These are phyloP conservation scores for Seiridium cupressi DNA, from an alignment of 2,329 filamentous ascomycete species.

Conservation along the genomic window DNA sequence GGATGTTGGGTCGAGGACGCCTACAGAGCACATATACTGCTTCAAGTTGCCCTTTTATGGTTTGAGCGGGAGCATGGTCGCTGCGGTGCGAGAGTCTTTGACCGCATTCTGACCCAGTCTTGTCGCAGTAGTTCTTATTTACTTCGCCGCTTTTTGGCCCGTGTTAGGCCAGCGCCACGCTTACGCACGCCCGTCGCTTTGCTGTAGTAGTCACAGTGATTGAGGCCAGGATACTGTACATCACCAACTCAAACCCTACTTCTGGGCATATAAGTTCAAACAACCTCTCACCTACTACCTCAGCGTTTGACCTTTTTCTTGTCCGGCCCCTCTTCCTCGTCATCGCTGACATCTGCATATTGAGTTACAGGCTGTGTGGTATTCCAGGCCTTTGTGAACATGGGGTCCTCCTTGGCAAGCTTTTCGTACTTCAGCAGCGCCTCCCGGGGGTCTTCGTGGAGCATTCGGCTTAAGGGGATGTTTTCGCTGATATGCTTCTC, in stretches of 20 bases:
- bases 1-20: too few species aligned
- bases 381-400: constrained; percentile 94
- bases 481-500: constrained; percentile 84
- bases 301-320: constrained; percentile 61
- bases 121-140: too few species aligned
- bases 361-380: constrained; percentile 89
- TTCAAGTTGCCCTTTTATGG: too few species aligned
- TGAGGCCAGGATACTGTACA: background rate
- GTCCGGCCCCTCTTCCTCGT: constrained; percentile 70
- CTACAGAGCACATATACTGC: too few species aligned
- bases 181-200: too few species aligned
- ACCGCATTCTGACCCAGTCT: too few species aligned
- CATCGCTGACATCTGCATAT: constrained; percentile 86
- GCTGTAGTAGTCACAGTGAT: too few species aligned
- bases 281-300: constrained; percentile 16
- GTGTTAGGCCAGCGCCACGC: too few species aligned
- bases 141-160: too few species aligned
- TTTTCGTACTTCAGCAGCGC: constrained; percentile 94
- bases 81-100: too few species aligned
- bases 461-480: constrained; percentile 87
- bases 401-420: constrained; percentile 85
- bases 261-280: background rate
- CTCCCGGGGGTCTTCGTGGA: constrained; percentile 94
- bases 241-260: background rate
- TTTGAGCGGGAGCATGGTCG: too few species aligned